Conservation (phyloP, 2,329 filamentous ascomycete species). For the Cladorrhinum sp. region DNA sequence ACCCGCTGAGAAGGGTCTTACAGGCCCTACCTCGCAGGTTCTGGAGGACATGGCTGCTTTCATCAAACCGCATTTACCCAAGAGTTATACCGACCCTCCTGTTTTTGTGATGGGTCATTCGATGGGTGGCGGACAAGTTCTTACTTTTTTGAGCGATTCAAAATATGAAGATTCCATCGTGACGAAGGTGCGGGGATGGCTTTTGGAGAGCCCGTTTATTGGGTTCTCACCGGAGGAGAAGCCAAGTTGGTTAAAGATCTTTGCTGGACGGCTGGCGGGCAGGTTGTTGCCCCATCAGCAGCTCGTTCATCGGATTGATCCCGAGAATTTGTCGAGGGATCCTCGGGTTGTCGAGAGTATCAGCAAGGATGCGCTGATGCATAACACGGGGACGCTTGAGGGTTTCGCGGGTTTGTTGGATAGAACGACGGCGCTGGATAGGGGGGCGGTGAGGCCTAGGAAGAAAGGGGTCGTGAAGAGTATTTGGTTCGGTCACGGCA, state of each 20-base stretch:
- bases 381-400: constrained; percentile 83
- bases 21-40: constrained; percentile 70
- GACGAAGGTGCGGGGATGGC: constrained; percentile 64
- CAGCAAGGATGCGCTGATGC: constrained; percentile 66
- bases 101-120: constrained; percentile 87
- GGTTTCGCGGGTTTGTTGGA: constrained; percentile 76
- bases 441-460: constrained; percentile 49
- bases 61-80: constrained; percentile 57
- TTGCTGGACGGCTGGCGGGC: constrained; percentile 64
- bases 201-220: constrained; percentile 77
- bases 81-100: constrained; percentile 45
- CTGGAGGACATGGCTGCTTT: constrained; percentile 77
- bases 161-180: constrained; percentile 51
- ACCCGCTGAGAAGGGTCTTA: constrained; percentile 63
- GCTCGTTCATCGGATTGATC: constrained; percentile 62
- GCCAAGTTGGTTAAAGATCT: constrained; percentile 62
- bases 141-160: constrained; percentile 56
- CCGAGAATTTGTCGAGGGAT: constrained; percentile 65
- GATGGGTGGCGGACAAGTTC: constrained; percentile 80
- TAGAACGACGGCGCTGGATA: constrained; percentile 59
- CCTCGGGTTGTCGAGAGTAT: constrained; percentile 59
- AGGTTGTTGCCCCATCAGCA: constrained; percentile 66
- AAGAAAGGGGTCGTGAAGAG: constrained; percentile 47
- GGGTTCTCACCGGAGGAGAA: constrained; percentile 63
- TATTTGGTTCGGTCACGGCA: constrained; percentile 74